Conservation (phyloP, 2,329 filamentous ascomycete species). For the Trichocomaceae sp. region DNA sequence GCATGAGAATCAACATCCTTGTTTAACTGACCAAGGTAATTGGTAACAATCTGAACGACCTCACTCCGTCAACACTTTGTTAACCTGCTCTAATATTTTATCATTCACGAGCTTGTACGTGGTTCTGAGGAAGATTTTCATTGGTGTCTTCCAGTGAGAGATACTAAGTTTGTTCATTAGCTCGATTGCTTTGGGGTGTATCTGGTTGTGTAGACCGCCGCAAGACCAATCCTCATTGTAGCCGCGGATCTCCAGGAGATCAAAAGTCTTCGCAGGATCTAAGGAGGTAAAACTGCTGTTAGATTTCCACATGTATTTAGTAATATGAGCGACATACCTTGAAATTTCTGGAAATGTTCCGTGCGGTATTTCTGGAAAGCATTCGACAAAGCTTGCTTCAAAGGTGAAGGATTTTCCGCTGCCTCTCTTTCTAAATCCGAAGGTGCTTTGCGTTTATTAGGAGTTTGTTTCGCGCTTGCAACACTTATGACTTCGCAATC, state of each 20-base stretch:
- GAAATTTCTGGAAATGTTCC: slow-evolving; percentile 20
- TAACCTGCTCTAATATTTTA: slow-evolving; percentile 42
- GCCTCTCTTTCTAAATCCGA: background rate
- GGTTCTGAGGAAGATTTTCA: slow-evolving; percentile 36
- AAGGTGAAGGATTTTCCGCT: background rate
- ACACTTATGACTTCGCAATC: slow-evolving; percentile 23
- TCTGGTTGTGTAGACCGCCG: slow-evolving; percentile 53
- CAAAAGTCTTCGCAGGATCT: slow-evolving; percentile 22
- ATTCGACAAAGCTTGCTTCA: background rate
- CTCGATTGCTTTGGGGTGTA: slow-evolving; percentile 56
- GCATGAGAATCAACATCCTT: slow-evolving; percentile 37
- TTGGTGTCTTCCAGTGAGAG: slow-evolving; percentile 51
- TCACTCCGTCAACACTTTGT: slow-evolving; percentile 31
- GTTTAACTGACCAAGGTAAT: slow-evolving; percentile 42
- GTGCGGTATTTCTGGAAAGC: slow-evolving; percentile 14
- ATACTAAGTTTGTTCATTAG: slow-evolving; percentile 53
- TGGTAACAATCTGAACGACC: slow-evolving; percentile 44
- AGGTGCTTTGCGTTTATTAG: slow-evolving; percentile 1
- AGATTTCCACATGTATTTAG: background rate
- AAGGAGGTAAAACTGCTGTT: background rate
- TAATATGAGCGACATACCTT: background rate
- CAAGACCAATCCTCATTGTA: slow-evolving; percentile 51
- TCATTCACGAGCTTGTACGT: slow-evolving; percentile 26
- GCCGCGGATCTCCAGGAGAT: slow-evolving; percentile 41
- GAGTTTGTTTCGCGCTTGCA: background rate